Evolutionary conservation across 768 basidiomycete genomes (phyloP), one percentile per base, ranked within the genome.

Genomic region (Boletus sp.): DNA sequence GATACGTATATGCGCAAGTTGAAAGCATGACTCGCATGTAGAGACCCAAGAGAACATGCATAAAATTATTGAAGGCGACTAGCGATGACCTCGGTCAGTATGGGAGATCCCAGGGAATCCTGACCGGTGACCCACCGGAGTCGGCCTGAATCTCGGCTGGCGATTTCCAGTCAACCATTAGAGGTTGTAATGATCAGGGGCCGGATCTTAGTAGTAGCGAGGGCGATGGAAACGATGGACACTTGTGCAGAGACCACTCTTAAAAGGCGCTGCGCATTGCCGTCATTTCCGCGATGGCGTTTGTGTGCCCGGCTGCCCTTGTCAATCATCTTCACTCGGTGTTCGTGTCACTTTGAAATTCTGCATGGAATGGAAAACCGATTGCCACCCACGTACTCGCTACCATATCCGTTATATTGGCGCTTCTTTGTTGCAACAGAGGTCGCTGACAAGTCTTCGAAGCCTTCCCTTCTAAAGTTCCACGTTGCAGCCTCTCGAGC

Each of bases 131-230:
- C 63, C 7, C 64, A 85, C 84, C 69, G 40, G 67, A 75, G 70
- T 86, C 80, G 50, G 74, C 76, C 49, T 60, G 60, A 37, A 86
- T 64, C 68, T 83, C 82, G 3, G 66, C 68, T 32, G 64, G 63
- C 11, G 84, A 83, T 55, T 73, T 73, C 85, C 85, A 86, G 65
- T 85, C 73, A 58, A 81, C 80, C 85, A 86, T 86, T 40, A 17
- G 32, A 33, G 32, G 32, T 10, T 32, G 24, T 33, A 54, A 20
- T 49, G 47, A 54, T 52, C 56, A 55, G 42, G 47, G 64, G 29
- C 37, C 4, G 18, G n/a, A 47, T 47, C 49, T 41, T 47, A 53
- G 2, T 29, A 47, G 42, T 20, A 35, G 41, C 4, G 52, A 42
- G 36, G 52, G 24, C 40, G 55, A 15, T 8, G 20, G 44, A 37